Evolutionary conservation across 768 basidiomycete genomes (phyloP).

Genomic region (Artomyces pyxidatus): DNA sequence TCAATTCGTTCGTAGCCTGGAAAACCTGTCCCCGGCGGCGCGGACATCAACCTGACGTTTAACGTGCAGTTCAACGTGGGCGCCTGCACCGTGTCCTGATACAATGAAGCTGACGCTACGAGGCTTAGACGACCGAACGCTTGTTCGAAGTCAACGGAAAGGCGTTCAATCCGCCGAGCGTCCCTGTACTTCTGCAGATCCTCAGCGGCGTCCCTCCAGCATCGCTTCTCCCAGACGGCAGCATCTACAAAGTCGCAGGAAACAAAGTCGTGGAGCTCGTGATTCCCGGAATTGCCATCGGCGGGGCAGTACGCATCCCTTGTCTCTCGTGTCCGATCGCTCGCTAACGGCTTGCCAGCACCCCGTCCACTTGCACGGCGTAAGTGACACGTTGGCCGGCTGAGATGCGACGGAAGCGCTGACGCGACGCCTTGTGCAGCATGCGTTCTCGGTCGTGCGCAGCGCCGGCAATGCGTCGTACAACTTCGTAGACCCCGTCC

Average conservation of each 20-base stretch:
- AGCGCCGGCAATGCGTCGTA: slow-evolving; percentile 11
- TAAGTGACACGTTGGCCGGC: not conserved
- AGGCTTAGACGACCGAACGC: not conserved
- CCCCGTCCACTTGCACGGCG: slow-evolving; percentile 7
- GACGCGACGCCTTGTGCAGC: slow-evolving; percentile 7
- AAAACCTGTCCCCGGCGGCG: slow-evolving; percentile 7
- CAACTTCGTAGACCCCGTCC: slow-evolving; percentile 31
- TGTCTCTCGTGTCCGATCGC: not conserved
- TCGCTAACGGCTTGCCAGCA: not conserved
- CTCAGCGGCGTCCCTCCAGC: slow-evolving; percentile 35
- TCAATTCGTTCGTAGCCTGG: slow-evolving; percentile 5
- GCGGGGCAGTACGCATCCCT: not conserved
- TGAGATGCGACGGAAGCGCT: not conserved
- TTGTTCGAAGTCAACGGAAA: slow-evolving; percentile 26
- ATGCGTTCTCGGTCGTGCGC: slow-evolving; percentile 16
- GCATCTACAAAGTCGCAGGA: not conserved
- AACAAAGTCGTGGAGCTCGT: not conserved
- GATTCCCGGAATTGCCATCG: not conserved
- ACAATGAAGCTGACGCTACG: not conserved
- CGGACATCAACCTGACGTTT: slow-evolving; percentile 17
- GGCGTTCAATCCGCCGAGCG: slow-evolving; percentile 27
- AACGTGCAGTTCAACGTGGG: slow-evolving; percentile 12
- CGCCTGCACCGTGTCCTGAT: not conserved
- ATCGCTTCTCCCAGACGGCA: slow-evolving; percentile 25
- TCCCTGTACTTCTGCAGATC: slow-evolving; percentile 43